Evolutionary conservation across 2,329 filamentous ascomycete genomes (phyloP).

Genomic region (Xylariales sp.): DNA sequence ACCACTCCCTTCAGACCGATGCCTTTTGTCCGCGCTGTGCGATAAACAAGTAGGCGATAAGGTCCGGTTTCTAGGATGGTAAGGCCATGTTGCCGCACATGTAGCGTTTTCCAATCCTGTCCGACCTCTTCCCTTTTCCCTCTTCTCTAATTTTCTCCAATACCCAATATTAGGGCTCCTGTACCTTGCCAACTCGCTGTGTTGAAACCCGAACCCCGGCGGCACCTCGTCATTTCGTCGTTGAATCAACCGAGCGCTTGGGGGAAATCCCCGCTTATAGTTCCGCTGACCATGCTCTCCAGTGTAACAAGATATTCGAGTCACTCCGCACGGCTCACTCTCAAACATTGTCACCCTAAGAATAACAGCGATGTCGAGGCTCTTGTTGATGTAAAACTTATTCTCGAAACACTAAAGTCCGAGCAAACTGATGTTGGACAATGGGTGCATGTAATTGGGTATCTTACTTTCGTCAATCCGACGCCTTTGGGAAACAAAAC

Average conservation of each 20-base stretch:
- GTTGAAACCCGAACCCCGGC: constrained; percentile 14
- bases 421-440: constrained; percentile 77
- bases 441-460: constrained; percentile 92
- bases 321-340: constrained; percentile 68
- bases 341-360: constrained; percentile 75
- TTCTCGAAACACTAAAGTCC: constrained; percentile 73
- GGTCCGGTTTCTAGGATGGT: constrained; percentile 94
- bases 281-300: constrained; percentile 33
- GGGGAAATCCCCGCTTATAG: constrained; percentile 3
- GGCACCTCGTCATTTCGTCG: constrained; percentile 10
- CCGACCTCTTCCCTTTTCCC: not conserved
- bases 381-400: constrained; percentile 75
- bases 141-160: not conserved
- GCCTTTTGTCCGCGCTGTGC: constrained; percentile 72
- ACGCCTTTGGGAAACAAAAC: constrained; percentile 9
- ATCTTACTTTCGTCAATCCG: constrained; percentile 61
- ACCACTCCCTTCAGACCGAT: constrained; percentile 72
- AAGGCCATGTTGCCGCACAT: constrained; percentile 51
- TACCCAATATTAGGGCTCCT: not conserved
- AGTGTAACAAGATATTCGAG: constrained; percentile 66
- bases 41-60: constrained; percentile 72
- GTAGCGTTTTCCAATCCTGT: not conserved
- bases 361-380: constrained; percentile 60
- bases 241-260: constrained; percentile 8
- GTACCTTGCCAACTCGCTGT: constrained; percentile 4